These are phyloP conservation scores for Dentipellis fragilis DNA, from an alignment of 768 basidiomycete species.

Conservation along the genomic window DNA sequence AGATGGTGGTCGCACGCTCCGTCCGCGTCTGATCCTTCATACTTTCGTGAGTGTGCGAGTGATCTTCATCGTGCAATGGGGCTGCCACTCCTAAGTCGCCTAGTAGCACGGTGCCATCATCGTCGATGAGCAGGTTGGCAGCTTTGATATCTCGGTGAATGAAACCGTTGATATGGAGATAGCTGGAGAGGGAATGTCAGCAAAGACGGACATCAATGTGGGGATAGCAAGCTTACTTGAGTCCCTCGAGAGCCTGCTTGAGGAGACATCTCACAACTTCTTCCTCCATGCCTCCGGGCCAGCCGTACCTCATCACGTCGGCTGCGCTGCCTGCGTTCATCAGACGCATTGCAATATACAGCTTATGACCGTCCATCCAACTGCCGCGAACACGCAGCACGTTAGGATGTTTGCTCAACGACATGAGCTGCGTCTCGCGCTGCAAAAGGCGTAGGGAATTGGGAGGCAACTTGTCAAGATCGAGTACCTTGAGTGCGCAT, in stretches of 20 bases:
- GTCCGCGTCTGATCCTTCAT: conserved; percentile 2
- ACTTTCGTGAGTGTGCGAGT: conserved; percentile 17
- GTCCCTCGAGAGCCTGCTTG: conserved; percentile 78
- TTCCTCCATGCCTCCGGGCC: conserved; percentile 87
- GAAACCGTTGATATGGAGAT: conserved; percentile 82
- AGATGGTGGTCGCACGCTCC: conserved; percentile 23
- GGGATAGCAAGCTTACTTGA: conserved; percentile 51
- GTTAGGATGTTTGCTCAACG: conserved; percentile 86
- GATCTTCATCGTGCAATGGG: conserved; percentile 60
- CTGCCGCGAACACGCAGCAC: conserved; percentile 85
- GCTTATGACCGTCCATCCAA: conserved; percentile 77
- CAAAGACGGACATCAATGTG: conserved; percentile 7
- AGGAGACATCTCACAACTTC: conserved; percentile 80
- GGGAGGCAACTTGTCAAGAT: conserved; percentile 70
- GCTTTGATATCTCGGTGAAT: conserved; percentile 94
- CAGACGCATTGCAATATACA: conserved; percentile 79
- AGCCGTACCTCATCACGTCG: conserved; percentile 77
- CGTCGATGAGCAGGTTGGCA: conserved; percentile 86
- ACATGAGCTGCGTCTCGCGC: conserved; percentile 87
- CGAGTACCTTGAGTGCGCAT: conserved; percentile 83
- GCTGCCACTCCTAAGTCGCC: conserved; percentile 93
- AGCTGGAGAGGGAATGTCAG: conserved; percentile 30
- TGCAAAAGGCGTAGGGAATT: conserved; percentile 63
- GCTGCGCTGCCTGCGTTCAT: conserved; percentile 86
- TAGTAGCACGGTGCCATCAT: conserved; percentile 81